Evolutionary conservation across 1,139 yeast species (phyloP).

Genomic region (Sugiyamaella sp.): DNA sequence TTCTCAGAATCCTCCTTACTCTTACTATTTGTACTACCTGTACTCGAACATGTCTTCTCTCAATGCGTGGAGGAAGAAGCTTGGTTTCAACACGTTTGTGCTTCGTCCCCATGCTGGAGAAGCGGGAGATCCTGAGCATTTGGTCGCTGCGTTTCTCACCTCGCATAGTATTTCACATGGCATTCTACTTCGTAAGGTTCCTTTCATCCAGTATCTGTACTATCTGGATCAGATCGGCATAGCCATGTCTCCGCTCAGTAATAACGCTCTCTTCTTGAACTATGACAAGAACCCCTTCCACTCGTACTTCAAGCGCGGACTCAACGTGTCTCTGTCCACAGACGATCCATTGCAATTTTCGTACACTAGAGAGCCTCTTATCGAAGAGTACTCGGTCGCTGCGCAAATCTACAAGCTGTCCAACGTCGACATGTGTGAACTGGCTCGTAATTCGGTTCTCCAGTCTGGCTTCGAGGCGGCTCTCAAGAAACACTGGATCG

Average conservation of each 20-base stretch:
- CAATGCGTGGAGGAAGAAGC: slow-evolving; percentile 74
- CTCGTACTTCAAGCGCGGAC: slow-evolving; percentile 85
- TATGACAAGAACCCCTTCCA: slow-evolving; percentile 95
- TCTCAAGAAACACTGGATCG: slow-evolving; percentile 91
- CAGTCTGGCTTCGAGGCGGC: slow-evolving; percentile 92
- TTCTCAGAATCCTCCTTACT: slow-evolving; percentile 90
- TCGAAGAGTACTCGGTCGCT: slow-evolving; percentile 96
- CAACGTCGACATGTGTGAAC: slow-evolving; percentile 94
- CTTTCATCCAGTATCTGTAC: slow-evolving; percentile 90
- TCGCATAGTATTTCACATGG: slow-evolving; percentile 97
- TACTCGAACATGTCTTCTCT: slow-evolving; percentile 84
- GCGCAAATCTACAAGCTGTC: slow-evolving; percentile 95
- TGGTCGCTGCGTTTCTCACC: slow-evolving; percentile 84
- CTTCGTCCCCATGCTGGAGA: slow-evolving; percentile 98
- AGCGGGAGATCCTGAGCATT: slow-evolving; percentile 98
- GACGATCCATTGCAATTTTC: slow-evolving; percentile 96
- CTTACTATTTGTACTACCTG: slow-evolving; percentile 87
- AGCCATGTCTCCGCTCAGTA: slow-evolving; percentile 98
- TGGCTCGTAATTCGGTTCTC: slow-evolving; percentile 77
- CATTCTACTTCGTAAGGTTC: slow-evolving; percentile 85
- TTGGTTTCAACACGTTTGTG: slow-evolving; percentile 85
- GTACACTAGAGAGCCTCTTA: slow-evolving; percentile 95
- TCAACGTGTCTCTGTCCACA: slow-evolving; percentile 88
- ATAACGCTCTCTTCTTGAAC: slow-evolving; percentile 92
- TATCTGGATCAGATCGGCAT: slow-evolving; percentile 93